Base-by-base conservation (phyloP, 179 eudicot species). In the Silene noctiflora region DNA sequence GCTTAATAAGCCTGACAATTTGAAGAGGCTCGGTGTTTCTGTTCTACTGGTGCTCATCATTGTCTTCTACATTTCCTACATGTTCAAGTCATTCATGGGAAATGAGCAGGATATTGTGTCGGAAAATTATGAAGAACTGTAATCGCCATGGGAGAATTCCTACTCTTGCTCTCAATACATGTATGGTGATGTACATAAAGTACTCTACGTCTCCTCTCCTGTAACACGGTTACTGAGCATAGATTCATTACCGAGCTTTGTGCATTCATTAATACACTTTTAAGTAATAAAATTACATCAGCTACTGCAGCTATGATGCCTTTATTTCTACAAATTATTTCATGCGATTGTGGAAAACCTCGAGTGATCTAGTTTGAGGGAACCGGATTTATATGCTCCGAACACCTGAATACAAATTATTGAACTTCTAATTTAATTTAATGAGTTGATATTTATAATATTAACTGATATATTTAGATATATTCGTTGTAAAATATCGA, bases 51-150 rank as follows among this genome's bases (percentile, higher is more conserved):
- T 77, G 69, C 25, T 86, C 74, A 72, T 76, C 3, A 59, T 87
- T 48, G 91, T 82, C 73, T 63, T 85, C 68, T 81, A 83, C 48
- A 63, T 84, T 39, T 63, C 58, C 67, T 76, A 85, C 73, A 60
- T 76, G 55, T 51, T 81, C 44, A 83, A 62, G 51, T 82, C 82
- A 7, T 79, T 74, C 61, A 60, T 35, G 63, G 71, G 78, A 61
- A 24, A 58, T 71, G 63, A 67, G 20, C 77, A 70, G 55, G 65
- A 74, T 7, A 58, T 2, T 11, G 19, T 63, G 33, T 0, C 48
- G 48, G 76, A 67, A 56, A 65, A 31, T 42, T 59, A 71, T 67
- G 65, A 6, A n/a, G 75, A 72, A 14, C 67, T 59, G 55, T 73
- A 39, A 58, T 55, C 9, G 75, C 27, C 44, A 1, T 17, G 14